phyloP scores from a whole-genome alignment of 257 asterid species.

The Mentha longifolia region DNA sequence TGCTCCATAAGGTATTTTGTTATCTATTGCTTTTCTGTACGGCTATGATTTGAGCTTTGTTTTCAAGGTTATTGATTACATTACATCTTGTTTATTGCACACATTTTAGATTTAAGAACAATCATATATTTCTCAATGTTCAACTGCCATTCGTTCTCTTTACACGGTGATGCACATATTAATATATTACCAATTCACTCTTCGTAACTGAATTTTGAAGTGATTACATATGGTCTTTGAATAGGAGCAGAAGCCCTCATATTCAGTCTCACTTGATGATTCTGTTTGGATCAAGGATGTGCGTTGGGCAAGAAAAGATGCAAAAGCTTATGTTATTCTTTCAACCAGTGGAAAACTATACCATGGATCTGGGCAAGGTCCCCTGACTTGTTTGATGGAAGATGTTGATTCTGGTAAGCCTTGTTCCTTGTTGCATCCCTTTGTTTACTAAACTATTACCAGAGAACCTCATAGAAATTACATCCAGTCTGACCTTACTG shows the following conservation, averaged over 20 bases:
- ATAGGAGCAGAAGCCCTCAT: conserved; percentile 80
- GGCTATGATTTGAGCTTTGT: not conserved
- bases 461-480: conserved; percentile 14
- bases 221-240: conserved; percentile 30
- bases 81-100: not conserved
- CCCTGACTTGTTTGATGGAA: conserved; percentile 53
- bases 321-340: conserved; percentile 66
- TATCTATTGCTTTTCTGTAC: not conserved
- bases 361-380: conserved; percentile 74
- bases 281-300: conserved; percentile 65
- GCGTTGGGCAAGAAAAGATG: conserved; percentile 64
- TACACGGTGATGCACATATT: not conserved
- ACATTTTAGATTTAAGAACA: not conserved
- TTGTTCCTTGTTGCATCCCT: conserved; percentile 21
- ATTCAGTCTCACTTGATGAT: conserved; percentile 66
- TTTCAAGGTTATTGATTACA: conserved; percentile 6
- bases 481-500: conserved; percentile 21
- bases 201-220: conserved; percentile 14
- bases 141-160: not conserved
- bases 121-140: not conserved
- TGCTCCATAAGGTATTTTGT: conserved; percentile 66
- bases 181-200: not conserved
- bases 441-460: conserved; percentile 19
- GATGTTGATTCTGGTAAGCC: conserved; percentile 79
- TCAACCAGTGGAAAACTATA: conserved; percentile 65